These are phyloP conservation scores for Lotus japonicus DNA, from an alignment of 306 rosid genomes.

Conservation along the genomic window DNA sequence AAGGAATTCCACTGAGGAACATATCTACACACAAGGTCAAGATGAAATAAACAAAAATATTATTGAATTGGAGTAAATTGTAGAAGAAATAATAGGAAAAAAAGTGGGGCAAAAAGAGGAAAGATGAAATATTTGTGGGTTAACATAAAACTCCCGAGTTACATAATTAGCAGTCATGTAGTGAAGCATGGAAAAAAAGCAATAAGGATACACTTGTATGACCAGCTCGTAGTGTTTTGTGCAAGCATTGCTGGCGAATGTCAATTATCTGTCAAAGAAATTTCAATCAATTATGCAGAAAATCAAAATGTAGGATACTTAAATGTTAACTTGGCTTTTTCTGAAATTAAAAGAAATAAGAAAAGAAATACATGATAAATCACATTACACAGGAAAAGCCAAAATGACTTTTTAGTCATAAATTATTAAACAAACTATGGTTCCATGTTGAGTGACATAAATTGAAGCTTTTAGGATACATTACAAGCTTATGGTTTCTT, in stretches of 20 bases:
- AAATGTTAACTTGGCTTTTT: neutral
- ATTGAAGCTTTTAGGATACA: conserved; percentile 19
- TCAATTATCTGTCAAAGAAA: conserved; percentile 80
- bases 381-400: neutral
- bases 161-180: conserved; percentile 1
- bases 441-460: conserved; percentile 8
- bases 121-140: neutral
- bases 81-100: neutral
- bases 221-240: conserved; percentile 82
- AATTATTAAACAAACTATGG: neutral
- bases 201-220: conserved; percentile 85
- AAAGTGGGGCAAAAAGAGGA: neutral
- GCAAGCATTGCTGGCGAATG: conserved; percentile 61
- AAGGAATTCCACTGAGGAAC: conserved; percentile 87
- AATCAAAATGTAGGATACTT: conserved; percentile 7
- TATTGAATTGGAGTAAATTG: neutral
- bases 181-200: conserved; percentile 5
- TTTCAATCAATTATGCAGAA: conserved; percentile 23
- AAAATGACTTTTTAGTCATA: neutral
- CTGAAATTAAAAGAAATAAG: conserved; percentile 4
- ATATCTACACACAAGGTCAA: conserved; percentile 65
- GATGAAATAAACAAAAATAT: conserved; percentile 27
- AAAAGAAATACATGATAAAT: neutral
- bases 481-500: neutral
- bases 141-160: neutral